A percentile compares a stretch with the other conserved stretches of the same genome.
phyloP scores from a whole-genome alignment of 805 yeast species.

The Candida insectorum region DNA sequence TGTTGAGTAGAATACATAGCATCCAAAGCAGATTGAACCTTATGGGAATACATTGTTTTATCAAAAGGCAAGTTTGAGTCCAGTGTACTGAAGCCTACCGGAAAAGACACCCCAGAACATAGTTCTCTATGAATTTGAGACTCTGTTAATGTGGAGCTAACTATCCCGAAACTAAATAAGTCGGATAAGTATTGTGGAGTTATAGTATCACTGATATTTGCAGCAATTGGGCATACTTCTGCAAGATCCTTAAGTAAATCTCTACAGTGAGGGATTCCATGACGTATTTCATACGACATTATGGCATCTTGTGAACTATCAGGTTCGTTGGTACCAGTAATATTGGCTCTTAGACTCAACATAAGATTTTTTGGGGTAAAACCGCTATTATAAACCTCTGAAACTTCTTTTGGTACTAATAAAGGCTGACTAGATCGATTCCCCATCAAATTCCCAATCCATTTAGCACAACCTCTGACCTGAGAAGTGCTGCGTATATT shows the following conservation, averaged over 20 bases:
- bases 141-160: constrained; percentile 43
- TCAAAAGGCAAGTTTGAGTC: constrained; percentile 16
- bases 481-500: constrained; percentile 27
- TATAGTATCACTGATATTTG: constrained; percentile 45
- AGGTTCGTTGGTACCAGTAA: constrained; percentile 22
- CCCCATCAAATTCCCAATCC: constrained; percentile 27
- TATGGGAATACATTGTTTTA: constrained; percentile 25
- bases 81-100: constrained; percentile 43
- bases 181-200: constrained; percentile 52
- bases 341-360: constrained; percentile 36
- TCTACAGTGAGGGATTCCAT: constrained; percentile 42
- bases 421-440: constrained; percentile 7
- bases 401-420: constrained; percentile 3
- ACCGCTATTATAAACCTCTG: constrained; percentile 5
- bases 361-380: constrained; percentile 15
- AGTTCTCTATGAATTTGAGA: constrained; percentile 50
- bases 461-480: constrained; percentile 38
- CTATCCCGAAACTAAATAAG: constrained; percentile 41
- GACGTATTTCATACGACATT: constrained; percentile 29
- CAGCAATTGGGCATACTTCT: constrained; percentile 42
- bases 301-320: constrained; percentile 5
- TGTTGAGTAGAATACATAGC: constrained; percentile 43
- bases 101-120: constrained; percentile 48
- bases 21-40: constrained; percentile 38
- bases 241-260: constrained; percentile 38